phyloP scores from a whole-genome alignment of 1,284 basidiomycete species.

The Sporisorium scitamineum region DNA sequence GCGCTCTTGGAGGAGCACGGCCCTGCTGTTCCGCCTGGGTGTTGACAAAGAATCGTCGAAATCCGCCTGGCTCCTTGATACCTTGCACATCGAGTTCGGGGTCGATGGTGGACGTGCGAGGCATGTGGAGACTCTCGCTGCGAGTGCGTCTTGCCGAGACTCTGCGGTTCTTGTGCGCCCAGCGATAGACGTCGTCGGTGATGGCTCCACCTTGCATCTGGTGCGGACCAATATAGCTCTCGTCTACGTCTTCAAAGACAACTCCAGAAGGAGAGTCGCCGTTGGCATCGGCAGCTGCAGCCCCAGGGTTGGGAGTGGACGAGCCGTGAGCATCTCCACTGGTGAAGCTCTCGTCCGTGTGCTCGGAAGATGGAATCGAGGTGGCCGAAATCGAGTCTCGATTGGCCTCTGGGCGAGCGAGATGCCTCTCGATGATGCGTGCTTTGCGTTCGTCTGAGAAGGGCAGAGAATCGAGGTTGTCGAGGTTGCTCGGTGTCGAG shows the following conservation, averaged over 20 bases:
- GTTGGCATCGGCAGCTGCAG: constrained; percentile 6
- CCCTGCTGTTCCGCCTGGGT: constrained; percentile 63
- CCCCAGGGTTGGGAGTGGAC: constrained; percentile 12
- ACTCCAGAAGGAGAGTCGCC: constrained; percentile 26
- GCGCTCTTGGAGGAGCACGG: constrained; percentile 58
- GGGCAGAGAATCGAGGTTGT: constrained; percentile 58
- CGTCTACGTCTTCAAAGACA: constrained; percentile 32
- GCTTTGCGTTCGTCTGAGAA: constrained; percentile 63
- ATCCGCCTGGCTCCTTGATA: constrained; percentile 67
- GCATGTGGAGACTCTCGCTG: constrained; percentile 64
- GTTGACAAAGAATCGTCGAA: constrained; percentile 63
- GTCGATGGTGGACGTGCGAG: constrained; percentile 62
- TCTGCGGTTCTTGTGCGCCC: constrained; percentile 66
- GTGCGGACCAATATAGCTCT: constrained; percentile 64
- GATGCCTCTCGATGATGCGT: constrained; percentile 58
- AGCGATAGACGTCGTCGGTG: constrained; percentile 67
- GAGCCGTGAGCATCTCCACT: constrained; percentile 21
- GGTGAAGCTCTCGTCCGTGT: constrained; percentile 27
- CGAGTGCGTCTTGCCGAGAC: constrained; percentile 49
- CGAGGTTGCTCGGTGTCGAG: constrained; percentile 51
- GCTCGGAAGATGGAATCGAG: constrained; percentile 37
- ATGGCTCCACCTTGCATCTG: constrained; percentile 67
- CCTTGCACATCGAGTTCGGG: constrained; percentile 58
- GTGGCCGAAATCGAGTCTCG: constrained; percentile 46
- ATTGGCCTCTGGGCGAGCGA: constrained; percentile 43